Conservation (phyloP, 345 rosid genomes). For the Noccaea bulbosa region DNA sequence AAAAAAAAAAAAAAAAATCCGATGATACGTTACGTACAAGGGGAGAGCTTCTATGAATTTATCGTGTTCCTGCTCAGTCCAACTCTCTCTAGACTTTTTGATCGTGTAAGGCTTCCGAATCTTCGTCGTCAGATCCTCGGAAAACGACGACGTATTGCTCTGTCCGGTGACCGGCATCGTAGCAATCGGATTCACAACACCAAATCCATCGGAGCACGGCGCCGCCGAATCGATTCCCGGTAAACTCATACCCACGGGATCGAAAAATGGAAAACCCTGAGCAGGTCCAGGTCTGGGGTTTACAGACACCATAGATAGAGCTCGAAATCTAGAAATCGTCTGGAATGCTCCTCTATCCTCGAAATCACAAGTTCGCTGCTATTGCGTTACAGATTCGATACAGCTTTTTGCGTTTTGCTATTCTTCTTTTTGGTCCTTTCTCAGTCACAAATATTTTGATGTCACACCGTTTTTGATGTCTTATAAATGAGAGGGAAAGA, state of each 20-base stretch:
- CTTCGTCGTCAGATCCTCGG: conserved; percentile 71
- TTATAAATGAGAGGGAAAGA: neutral
- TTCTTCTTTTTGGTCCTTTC: neutral
- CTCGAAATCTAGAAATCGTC: neutral
- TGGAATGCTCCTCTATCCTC: no score
- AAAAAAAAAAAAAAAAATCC: no score
- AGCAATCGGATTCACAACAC: conserved; percentile 7
- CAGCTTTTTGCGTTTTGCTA: conserved; percentile 29
- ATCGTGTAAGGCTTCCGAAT: conserved; percentile 91
- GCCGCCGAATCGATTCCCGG: conserved; percentile 47
- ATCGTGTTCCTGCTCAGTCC: conserved; percentile 97
- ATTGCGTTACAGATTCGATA: conserved; percentile 22
- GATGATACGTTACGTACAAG: conserved; percentile 59
- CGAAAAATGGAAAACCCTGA: conserved; percentile 61
- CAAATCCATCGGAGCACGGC: conserved; percentile 6
- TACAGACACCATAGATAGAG: conserved; percentile 64
- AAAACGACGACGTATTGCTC: conserved; percentile 39
- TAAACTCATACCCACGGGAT: conserved; percentile 60
- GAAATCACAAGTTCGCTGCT: neutral
- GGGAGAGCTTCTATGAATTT: conserved; percentile 95
- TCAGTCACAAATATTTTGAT: conserved; percentile 2
- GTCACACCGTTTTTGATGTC: neutral
- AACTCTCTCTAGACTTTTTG: conserved; percentile 93
- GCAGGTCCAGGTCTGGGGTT: conserved; percentile 54
- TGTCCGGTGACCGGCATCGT: conserved; percentile 21